Evolutionary conservation across 495 filamentous ascomycete genomes (phyloP), one percentile per base, ranked within the genome.

Genomic region (Aspergillus conjunctus): DNA sequence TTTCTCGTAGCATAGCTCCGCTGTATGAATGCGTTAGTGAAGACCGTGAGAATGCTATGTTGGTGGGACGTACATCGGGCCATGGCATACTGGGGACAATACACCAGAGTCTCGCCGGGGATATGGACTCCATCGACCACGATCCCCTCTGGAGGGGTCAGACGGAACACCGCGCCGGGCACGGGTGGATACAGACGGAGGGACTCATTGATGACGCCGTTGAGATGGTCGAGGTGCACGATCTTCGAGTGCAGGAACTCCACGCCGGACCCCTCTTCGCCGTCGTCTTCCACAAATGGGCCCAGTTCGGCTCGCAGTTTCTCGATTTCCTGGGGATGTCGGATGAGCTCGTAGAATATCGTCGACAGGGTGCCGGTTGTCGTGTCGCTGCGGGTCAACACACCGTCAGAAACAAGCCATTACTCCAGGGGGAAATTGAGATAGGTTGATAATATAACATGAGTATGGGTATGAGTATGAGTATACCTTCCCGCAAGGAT

Each of bases 281-380:
- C 51, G 7, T 58, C 51, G n/a, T 52, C 21, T 8, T 54, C 55
- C 20, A 57, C 34, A n/a, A 53, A 57, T 7, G 58, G 61, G 2
- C 31, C 55, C 7, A 69, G 51, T 32, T 62, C 55, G 7, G 61
- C 32, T 0, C 62, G 60, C 1, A 84, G 58, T 22, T 68, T 73
- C 7, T 64, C 18, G 26, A 79, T 58, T 1, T 68, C 63, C 1
- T 69, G 66, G 1, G 78, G 81, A 59, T 78, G 75, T 0, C 54
- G 64, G 9, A 80, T 66, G n/a, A 87, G 70, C 44, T 79, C 71
- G 17, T 77, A 80, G 0, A 78, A 76, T 18, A 81, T 76, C 0
- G 74, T 79, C 0, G 78, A 70, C 11, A 87, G 64, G 3, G 78
- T 73, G 0, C 81, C 83, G 20, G 83, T 78, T 2, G 81, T 86